Evolutionary conservation across 345 rosid species (phyloP), one percentile per base, ranked within the genome.

Genomic region (Brassica juncea): DNA sequence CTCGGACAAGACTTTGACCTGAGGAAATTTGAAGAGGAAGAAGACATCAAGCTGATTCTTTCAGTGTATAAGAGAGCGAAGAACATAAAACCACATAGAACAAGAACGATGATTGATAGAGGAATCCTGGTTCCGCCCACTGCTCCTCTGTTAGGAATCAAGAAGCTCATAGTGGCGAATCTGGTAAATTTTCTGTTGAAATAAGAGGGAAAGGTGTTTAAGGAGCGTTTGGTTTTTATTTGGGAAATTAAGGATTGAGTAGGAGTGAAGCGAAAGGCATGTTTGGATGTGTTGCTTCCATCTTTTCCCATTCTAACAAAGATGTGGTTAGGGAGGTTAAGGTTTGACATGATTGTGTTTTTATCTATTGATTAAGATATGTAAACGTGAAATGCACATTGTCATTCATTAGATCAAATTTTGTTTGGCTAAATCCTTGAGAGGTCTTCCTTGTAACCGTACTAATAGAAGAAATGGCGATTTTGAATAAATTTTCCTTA

Each of bases 61-160:
- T 94, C 89, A 0, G 93, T 79, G 76, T 90, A 90, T 42, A 94
- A 79, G n/a, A 94, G 91, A 63, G 88, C 82, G 25, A 88, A 42
- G 75, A 90, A 81, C 7, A 88, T 87, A 69, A 94, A 80, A 68
- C 84, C 67, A 81, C 86, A 94, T 25, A 88, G 19, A 3, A 78
- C 66, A 21, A 86, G 63, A 19, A 84, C 76, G 64, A 87, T 57
- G 34, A 89, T 55, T 4, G 97, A 85, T 64, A 89, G 69, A 34
- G 88, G 94, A 2, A 94, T 83, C 84, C 87, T 94, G 69, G 57
- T 44, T 77, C 87, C 89, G 70, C 88, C 85, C 34, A 60, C 34
- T 68, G 78, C 54, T 30, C 78, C 67, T 14, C 82, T 73, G 27
- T 80, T 65, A 4, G 68, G 66, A 27, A 77, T 71, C 65, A 85